These are phyloP conservation scores for Stemphylium lycopersici DNA, from an alignment of 2,329 filamentous ascomycete species.

Conservation along the genomic window DNA sequence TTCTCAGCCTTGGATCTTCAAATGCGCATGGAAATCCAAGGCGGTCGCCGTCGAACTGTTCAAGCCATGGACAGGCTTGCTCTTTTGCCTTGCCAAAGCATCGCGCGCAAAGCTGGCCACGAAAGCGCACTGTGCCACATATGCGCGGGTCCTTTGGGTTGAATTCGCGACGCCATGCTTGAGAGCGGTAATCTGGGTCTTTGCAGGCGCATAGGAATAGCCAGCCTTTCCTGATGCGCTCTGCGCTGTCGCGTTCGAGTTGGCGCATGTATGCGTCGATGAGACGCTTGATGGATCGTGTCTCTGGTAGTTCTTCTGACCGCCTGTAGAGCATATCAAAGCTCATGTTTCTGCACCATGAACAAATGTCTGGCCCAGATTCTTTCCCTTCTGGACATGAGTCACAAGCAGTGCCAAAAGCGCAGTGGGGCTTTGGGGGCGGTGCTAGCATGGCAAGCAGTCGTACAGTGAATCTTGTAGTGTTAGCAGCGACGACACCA, in stretches of 20 bases:
- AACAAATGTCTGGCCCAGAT: slow-evolving; percentile 26
- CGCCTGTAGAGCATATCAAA: slow-evolving; percentile 27
- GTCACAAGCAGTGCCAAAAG: slow-evolving; percentile 28
- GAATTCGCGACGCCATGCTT: slow-evolving; percentile 27
- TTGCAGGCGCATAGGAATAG: slow-evolving; percentile 29
- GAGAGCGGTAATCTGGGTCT: slow-evolving; percentile 25
- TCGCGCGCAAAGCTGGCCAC: slow-evolving; percentile 30
- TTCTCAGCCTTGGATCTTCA: slow-evolving; percentile 21
- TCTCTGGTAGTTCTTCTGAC: slow-evolving; percentile 19
- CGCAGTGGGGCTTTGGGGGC: slow-evolving; percentile 27
- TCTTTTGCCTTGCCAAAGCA: slow-evolving; percentile 28
- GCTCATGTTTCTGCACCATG: slow-evolving; percentile 36
- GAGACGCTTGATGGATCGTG: slow-evolving; percentile 15
- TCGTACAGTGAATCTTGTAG: neutral
- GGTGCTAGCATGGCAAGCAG: slow-evolving; percentile 25
- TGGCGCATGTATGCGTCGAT: slow-evolving; percentile 27
- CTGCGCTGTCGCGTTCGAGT: slow-evolving; percentile 24
- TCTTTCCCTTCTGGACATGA: slow-evolving; percentile 27
- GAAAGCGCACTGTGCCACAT: slow-evolving; percentile 28
- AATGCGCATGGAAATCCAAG: slow-evolving; percentile 32
- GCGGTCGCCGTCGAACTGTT: slow-evolving; percentile 29
- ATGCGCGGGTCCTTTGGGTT: slow-evolving; percentile 27
- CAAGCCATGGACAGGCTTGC: slow-evolving; percentile 27
- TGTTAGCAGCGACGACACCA: neutral
- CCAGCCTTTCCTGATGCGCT: slow-evolving; percentile 30